Evolutionary conservation across 2,329 filamentous ascomycete genomes (phyloP).

Genomic region (Ophiosphaerella herpotricha): DNA sequence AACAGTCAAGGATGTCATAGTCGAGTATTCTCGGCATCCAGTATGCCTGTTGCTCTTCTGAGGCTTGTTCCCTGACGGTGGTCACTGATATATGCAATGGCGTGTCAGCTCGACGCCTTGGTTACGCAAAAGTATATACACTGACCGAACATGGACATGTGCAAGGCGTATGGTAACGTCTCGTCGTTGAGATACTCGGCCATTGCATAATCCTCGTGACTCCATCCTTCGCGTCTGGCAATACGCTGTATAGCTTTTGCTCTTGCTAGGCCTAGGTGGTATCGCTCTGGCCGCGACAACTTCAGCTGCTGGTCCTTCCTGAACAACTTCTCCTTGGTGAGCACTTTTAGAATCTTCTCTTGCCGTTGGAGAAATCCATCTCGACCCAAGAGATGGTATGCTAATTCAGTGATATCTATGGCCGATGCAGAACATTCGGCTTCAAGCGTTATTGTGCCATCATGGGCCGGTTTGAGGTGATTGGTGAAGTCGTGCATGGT

Average conservation of each 20-base stretch:
- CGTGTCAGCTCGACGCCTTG: conserved; percentile 21
- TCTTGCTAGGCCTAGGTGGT: conserved; percentile 57
- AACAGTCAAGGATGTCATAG: conserved; percentile 58
- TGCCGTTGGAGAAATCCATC: conserved; percentile 57
- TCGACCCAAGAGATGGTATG: conserved; percentile 52
- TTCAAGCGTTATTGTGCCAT: conserved; percentile 53
- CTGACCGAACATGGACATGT: conserved; percentile 57
- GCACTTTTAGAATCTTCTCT: conserved; percentile 50
- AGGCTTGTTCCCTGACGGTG: conserved; percentile 57
- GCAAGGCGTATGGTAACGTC: conserved; percentile 58
- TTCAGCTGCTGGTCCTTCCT: conserved; percentile 57
- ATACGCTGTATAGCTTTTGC: conserved; percentile 57
- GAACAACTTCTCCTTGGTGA: conserved; percentile 56
- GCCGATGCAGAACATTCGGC: conserved; percentile 52
- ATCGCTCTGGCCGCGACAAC: conserved; percentile 56
- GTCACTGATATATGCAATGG: conserved; percentile 31
- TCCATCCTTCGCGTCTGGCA: conserved; percentile 53
- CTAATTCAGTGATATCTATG: conserved; percentile 51
- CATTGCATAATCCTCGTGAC: conserved; percentile 56
- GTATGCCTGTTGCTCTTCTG: conserved; percentile 52
- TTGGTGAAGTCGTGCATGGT: conserved; percentile 57
- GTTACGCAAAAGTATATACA: conserved; percentile 20
- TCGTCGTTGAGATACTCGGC: conserved; percentile 59
- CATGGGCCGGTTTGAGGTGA: conserved; percentile 52
- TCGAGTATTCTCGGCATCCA: conserved; percentile 57